Evolutionary conservation across 176 grass and related monocot genomes (phyloP).

Genomic region (Eleusine indica): DNA sequence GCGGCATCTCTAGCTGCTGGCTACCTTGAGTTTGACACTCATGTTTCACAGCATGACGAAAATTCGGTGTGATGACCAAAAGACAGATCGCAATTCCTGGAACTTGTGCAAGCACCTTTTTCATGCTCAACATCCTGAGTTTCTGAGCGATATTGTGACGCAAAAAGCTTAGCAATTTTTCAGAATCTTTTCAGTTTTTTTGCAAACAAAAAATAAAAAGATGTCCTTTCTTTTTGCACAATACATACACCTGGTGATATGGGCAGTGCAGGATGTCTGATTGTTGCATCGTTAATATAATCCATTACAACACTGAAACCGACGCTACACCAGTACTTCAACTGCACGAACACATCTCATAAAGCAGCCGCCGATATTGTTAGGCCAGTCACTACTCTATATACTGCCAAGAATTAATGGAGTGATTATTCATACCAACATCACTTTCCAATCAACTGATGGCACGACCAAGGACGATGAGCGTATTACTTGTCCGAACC

Average conservation of each 20-base stretch:
- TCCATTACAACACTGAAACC: not conserved
- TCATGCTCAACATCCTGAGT: not conserved
- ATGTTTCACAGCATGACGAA: not conserved
- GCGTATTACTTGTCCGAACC: not conserved
- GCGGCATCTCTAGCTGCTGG: too few relatives aligned
- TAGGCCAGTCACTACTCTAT: not conserved
- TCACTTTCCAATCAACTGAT: not conserved
- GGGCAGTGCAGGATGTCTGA: not conserved
- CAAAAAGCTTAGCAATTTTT: not conserved
- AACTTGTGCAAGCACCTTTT: not conserved
- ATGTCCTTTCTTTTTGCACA: not conserved
- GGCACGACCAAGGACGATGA: not conserved
- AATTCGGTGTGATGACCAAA: not conserved
- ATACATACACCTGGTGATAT: not conserved
- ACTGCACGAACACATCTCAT: slow-evolving; percentile 5
- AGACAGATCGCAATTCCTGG: not conserved
- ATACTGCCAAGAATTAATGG: not conserved
- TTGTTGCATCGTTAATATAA: not conserved
- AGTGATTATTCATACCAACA: not conserved
- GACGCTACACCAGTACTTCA: slow-evolving; percentile 9
- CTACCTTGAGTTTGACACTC: not conserved
- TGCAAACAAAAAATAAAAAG: not conserved
- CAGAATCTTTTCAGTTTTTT: not conserved
- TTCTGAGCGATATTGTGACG: not conserved
- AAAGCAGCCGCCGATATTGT: slow-evolving; percentile 17